Percentiles rank a stretch among this genome's conserved stretches.
phyloP scores from a whole-genome alignment of 805 yeast genomes.

The Wickerhamomyces chaumierensis region DNA sequence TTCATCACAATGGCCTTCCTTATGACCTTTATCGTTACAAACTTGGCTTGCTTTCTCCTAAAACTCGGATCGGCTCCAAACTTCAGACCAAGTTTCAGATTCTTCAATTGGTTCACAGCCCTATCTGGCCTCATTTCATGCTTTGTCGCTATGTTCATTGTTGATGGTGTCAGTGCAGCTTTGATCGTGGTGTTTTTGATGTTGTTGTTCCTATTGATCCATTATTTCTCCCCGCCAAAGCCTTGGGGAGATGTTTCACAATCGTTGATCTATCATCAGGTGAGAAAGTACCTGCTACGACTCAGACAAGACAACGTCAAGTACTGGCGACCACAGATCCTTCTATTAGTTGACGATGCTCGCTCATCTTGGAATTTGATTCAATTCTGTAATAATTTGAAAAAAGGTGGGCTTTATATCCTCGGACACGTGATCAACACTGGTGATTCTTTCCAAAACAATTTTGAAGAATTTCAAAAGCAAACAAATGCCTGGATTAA shows the following conservation, averaged over 20 bases:
- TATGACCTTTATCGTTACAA: conserved; percentile 92
- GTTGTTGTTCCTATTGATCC: conserved; percentile 66
- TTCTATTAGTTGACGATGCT: conserved; percentile 84
- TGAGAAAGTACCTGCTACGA: conserved; percentile 76
- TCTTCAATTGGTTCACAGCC: conserved; percentile 77
- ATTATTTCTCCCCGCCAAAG: conserved; percentile 86
- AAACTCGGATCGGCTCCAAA: conserved; percentile 94
- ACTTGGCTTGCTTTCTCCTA: conserved; percentile 83
- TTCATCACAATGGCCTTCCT: conserved; percentile 94
- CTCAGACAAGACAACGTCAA: conserved; percentile 87
- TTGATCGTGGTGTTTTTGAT: conserved; percentile 56
- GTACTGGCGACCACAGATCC: conserved; percentile 96
- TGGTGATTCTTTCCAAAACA: conserved; percentile 47
- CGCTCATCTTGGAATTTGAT: conserved; percentile 86
- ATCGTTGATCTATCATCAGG: conserved; percentile 90
- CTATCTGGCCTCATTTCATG: conserved; percentile 61
- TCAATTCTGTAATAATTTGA: conserved; percentile 85
- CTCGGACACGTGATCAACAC: conserved; percentile 83
- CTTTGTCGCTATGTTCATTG: conserved; percentile 81
- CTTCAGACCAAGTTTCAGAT: conserved; percentile 89
- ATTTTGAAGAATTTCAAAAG: conserved; percentile 55
- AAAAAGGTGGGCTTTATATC: conserved; percentile 89
- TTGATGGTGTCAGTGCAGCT: conserved; percentile 84
- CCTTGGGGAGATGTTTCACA: conserved; percentile 99
- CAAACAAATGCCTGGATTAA: conserved; percentile 79